Base-by-base conservation (phyloP, 371 early-diverging fungal genomes). In the Rhizopus delemar region DNA sequence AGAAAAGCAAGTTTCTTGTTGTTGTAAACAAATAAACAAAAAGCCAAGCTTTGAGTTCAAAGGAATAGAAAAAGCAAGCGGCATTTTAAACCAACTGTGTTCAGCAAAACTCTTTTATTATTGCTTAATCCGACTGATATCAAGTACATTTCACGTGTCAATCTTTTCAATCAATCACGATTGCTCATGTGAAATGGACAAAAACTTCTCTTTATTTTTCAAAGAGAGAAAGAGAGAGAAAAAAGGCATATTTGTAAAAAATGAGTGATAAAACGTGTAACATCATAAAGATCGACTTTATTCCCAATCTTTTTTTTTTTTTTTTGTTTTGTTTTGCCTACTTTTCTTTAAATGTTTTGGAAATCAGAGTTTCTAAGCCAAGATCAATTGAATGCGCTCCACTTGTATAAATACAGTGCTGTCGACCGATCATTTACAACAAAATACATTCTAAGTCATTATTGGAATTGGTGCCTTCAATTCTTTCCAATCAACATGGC, bases 401-500 rank as follows among this genome's bases (percentile, higher is more conserved):
- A 85, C 59, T 80, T 84, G 52, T 93, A 95, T 84, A 86, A 87
- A 77, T 96, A 93, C 68, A 80, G 83, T 29, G 84, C 88, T 16
- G 83, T 90, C 39, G 95, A 95, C 80, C 84, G 86, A 74, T 96
- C 97, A 4, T 88, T 89, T 51, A 79, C 93, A 34, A 84, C 90
- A 46, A 89, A 89, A 60, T 90, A 90, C 69, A 65, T 96, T 41
- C 83, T 95, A 39, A 78, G 83, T 36, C 91, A 89, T 62, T 96
- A 97, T 71, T 96, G 95, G 93, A 91, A 90, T 65, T 90, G 88
- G 85, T 82, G 90, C 28, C 88, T 96, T 4, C 85, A 88, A 5
- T 74, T 92, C 56, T 93, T 98, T 69, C 99, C 98, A n/a, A 73
- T 85, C 62, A 91, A 90, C 90, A 87, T 98, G 82, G 96, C 97